Evolutionary conservation across 2,329 filamentous ascomycete genomes (phyloP), one percentile per base, ranked within the genome.

Genomic region (Cercospora nicotianae): DNA sequence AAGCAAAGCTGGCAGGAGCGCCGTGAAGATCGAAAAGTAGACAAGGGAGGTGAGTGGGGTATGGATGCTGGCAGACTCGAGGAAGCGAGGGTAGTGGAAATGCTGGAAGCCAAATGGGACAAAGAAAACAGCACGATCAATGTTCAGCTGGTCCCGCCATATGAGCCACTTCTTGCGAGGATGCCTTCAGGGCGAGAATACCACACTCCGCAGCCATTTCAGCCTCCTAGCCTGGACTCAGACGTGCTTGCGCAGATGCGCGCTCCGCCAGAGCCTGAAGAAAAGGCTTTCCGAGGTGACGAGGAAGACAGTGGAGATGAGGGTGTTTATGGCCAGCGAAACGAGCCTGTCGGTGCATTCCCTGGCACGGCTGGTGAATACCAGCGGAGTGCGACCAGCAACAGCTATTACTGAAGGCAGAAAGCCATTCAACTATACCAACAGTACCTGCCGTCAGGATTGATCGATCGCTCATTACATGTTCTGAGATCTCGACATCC

Each of bases 81-180:
- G 78, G 95, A 99, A 80, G 88, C 86, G 1, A 86, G 93, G 65
- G 90, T 98, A 2, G 84, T 97, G 62, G 91, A 95, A 74, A 92
- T 95, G 88, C 82, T 99, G 36, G 87, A 96, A 74, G 86, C 84
- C 42, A 97, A 97, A 78, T 97, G 95, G 94, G 88, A 87, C 69
- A 95, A 93, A 81, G 88, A 93, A 80, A 99, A 99, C 76, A 93
- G 97, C 79, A 96, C 92, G 89, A 90, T 97, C 74, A 92, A 94
- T 68, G 90, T 93, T 0, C 93, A 97, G 77, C 65, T 83, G 1
- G 86, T 98, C 33, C 93, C 94, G 0, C 85, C 91, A 0, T 85
- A 87, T 4, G 89, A 89, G 13, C 87, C 91, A 0, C 81, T 97
- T 9, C 80, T 96, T 4, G 86, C 91, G 6, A 89, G 88, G 69